Percentiles rank a stretch among this genome's conserved stretches.
These are phyloP conservation scores for Elaeagnus macrophylla DNA, from an alignment of 306 rosid genomes.

Conservation along the genomic window DNA sequence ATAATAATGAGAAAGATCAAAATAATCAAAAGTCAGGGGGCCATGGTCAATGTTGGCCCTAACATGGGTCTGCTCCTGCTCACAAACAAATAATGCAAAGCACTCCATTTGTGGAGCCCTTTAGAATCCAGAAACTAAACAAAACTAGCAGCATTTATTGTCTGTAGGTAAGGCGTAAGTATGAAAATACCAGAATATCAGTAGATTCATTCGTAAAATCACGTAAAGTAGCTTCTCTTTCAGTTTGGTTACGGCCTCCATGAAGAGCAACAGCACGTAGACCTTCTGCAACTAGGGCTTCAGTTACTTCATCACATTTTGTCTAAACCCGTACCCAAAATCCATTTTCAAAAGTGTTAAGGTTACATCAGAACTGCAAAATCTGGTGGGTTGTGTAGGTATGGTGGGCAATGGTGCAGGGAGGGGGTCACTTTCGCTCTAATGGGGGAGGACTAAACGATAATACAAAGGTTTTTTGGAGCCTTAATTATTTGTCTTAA, in stretches of 20 bases:
- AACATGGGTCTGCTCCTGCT: too few relatives aligned
- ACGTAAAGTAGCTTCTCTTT: constrained; percentile 75
- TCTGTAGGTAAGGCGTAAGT: constrained; percentile 2
- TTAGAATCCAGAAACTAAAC: not conserved
- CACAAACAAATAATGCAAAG: too few relatives aligned
- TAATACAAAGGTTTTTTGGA: too few relatives aligned
- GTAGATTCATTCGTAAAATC: constrained; percentile 67
- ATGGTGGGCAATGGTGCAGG: too few relatives aligned
- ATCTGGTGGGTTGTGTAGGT: too few relatives aligned
- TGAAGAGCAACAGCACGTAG: constrained; percentile 81
- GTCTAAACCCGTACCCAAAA: constrained; percentile 41
- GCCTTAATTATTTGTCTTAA: too few relatives aligned
- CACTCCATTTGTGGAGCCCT: not conserved
- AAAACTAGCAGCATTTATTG: not conserved
- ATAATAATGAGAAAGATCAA: too few relatives aligned
- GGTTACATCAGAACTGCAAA: not conserved
- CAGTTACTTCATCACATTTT: constrained; percentile 70
- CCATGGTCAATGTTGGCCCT: too few relatives aligned
- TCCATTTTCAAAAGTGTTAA: not conserved
- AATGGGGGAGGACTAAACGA: too few relatives aligned
- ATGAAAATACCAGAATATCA: constrained; percentile 54
- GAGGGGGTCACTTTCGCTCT: too few relatives aligned
- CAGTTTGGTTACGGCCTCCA: constrained; percentile 78
- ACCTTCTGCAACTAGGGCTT: constrained; percentile 78
- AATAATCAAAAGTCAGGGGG: too few relatives aligned